Conservation (phyloP, 345 rosid species). For the Bruguiera sexangula region DNA sequence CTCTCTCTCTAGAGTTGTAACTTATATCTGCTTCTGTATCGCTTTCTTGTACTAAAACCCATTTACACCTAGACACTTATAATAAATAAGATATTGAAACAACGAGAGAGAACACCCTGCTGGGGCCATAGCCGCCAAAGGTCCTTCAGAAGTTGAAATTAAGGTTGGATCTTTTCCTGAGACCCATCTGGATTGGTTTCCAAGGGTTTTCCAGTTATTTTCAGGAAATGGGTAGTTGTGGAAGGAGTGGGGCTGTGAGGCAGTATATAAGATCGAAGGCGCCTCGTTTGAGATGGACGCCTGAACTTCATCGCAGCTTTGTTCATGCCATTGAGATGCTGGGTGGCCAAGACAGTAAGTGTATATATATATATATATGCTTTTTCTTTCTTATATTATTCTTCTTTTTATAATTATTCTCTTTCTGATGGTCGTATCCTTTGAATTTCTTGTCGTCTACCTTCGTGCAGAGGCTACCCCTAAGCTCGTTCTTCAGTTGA, state of each 20-base stretch:
- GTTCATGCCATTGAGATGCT: background rate
- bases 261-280: background rate
- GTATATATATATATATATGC: background rate
- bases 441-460: background rate
- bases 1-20: too few species aligned
- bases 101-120: too few species aligned
- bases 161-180: background rate
- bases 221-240: conserved; percentile 57
- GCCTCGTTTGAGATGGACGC: background rate
- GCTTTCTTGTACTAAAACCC: background rate
- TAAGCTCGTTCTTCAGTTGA: background rate
- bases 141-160: too few species aligned
- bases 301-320: background rate
- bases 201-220: background rate
- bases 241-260: conserved; percentile 52
- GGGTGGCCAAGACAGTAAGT: conserved; percentile 1
- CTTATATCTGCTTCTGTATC: background rate
- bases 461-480: background rate
- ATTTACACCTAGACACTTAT: conserved; percentile 17
- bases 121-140: too few species aligned
- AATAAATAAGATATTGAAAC: background rate
- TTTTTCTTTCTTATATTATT: background rate
- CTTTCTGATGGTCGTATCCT: background rate
- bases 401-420: too few species aligned
- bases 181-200: conserved; percentile 15